Evolutionary conservation across 2,329 filamentous ascomycete genomes (phyloP).

Genomic region (Hirsutella rhossiliensis): DNA sequence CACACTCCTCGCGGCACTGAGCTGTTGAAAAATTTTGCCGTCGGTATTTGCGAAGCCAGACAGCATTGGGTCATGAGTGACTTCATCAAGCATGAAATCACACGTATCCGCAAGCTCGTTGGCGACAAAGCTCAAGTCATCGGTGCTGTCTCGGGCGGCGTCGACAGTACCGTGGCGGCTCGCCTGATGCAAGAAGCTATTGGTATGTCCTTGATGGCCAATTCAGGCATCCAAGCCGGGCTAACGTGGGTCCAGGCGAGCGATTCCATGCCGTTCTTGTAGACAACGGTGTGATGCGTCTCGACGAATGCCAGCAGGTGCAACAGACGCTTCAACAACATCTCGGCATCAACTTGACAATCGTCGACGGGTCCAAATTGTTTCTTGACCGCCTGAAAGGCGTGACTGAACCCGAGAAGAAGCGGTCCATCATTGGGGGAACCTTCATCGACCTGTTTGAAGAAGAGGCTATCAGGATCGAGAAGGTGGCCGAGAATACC

Average conservation of each 20-base stretch:
- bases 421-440: constrained; percentile 81
- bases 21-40: constrained; percentile 70
- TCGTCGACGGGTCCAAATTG: constrained; percentile 64
- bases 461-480: constrained; percentile 57
- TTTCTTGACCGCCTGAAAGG: constrained; percentile 72
- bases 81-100: constrained; percentile 72
- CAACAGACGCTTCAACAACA: constrained; percentile 67
- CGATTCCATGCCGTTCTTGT: constrained; percentile 60
- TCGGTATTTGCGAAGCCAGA: constrained; percentile 66
- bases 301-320: constrained; percentile 74
- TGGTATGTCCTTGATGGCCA: not conserved
- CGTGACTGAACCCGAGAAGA: constrained; percentile 66
- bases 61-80: constrained; percentile 77
- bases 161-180: constrained; percentile 80
- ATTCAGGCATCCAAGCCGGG: not conserved
- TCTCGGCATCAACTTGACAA: constrained; percentile 80
- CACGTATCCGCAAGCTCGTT: constrained; percentile 68
- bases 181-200: constrained; percentile 34
- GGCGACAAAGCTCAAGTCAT: constrained; percentile 75
- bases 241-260: constrained; percentile 13
- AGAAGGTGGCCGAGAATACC: constrained; percentile 55
- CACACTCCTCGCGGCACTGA: constrained; percentile 47
- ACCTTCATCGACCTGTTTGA: constrained; percentile 62
- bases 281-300: constrained; percentile 67
- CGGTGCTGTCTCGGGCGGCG: constrained; percentile 53